Evolutionary conservation across 2,329 filamentous ascomycete species (phyloP).

Genomic region (Rutstroemia sp.): DNA sequence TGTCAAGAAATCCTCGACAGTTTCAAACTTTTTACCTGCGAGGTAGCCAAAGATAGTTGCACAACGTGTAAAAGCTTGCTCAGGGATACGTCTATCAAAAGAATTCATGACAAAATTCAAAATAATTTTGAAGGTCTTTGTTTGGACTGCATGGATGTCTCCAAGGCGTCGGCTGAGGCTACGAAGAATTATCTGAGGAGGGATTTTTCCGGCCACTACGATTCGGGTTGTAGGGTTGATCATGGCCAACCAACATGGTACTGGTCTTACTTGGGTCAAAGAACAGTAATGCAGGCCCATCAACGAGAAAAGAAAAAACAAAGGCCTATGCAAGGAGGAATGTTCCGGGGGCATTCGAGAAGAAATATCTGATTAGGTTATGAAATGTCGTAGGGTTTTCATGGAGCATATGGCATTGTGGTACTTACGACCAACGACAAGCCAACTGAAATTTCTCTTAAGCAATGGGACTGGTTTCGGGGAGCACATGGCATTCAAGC

Average conservation of each 20-base stretch:
- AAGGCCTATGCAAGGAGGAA: no score
- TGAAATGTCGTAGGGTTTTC: no score
- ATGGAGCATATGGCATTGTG: no score
- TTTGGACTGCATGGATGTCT: slow-evolving; percentile 13
- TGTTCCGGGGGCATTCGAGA: no score
- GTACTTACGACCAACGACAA: no score
- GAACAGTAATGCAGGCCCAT: not conserved
- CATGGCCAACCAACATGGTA: slow-evolving; percentile 16
- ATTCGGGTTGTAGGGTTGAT: slow-evolving; percentile 4
- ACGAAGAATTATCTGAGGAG: not conserved
- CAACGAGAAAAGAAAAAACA: not conserved
- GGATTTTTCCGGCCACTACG: not conserved
- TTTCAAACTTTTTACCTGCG: slow-evolving; percentile 1
- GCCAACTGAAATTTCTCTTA: no score
- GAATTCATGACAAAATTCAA: not conserved
- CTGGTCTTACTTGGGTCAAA: slow-evolving; percentile 9
- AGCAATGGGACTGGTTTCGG: no score
- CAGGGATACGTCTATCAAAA: not conserved
- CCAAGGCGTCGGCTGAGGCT: not conserved
- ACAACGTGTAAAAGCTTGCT: not conserved
- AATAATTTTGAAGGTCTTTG: slow-evolving; percentile 14
- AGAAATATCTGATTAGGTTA: no score
- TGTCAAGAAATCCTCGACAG: not conserved
- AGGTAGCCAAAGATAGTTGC: not conserved
- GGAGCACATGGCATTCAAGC: no score